Evolutionary conservation across 208 protist genomes (phyloP), one percentile per base, ranked within the genome.

Genomic region (Leishmania arabica): DNA sequence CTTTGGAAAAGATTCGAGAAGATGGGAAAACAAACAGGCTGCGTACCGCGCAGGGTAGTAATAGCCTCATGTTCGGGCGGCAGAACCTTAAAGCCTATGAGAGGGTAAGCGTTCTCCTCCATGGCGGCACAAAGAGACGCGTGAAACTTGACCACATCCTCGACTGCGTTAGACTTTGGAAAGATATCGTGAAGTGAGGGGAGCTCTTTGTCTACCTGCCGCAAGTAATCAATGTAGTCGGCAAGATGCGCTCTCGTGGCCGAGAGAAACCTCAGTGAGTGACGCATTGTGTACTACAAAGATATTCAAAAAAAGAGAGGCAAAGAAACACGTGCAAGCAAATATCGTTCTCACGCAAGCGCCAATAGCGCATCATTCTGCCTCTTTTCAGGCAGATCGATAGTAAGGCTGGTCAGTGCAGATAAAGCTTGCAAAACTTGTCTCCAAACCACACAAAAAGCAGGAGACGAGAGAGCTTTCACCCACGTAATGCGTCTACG

Each of bases 41-140:
- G 76, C 5, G 86, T 88, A 27, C 78, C 89, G 40, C 86, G 84
- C 13, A 95, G 84, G 42, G 77, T 84, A 62, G 80, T 82, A 3
- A 95, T 82, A 17, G 88, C 69, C 68, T 90, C 86, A 56, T 87
- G 58, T 27, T 83, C 83, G 40, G 89, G 86, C 13, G 92, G 88
- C 2, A 95, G 77, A 27, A 97, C 90, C 51, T 97, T 95, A 47
- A 97, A 84, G 27, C 94, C 94, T 34, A 89, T 81, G 74, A 95
- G 88, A 27, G 89, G 78, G 75, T 87, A 80, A 2, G 78, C 84
- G 58, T 93, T 87, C 27, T 90, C 82, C 27, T 89, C 70, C 90
- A 95, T 93, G 1, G 77, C 75, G 15, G 90, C 79, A 79, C 90
- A 96, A 17, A 97, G 87, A 77, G 83, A 76, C 51, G 80, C 88